Evolutionary conservation across 2,329 filamentous ascomycete genomes (phyloP).

Genomic region (Alternaria brassicae): DNA sequence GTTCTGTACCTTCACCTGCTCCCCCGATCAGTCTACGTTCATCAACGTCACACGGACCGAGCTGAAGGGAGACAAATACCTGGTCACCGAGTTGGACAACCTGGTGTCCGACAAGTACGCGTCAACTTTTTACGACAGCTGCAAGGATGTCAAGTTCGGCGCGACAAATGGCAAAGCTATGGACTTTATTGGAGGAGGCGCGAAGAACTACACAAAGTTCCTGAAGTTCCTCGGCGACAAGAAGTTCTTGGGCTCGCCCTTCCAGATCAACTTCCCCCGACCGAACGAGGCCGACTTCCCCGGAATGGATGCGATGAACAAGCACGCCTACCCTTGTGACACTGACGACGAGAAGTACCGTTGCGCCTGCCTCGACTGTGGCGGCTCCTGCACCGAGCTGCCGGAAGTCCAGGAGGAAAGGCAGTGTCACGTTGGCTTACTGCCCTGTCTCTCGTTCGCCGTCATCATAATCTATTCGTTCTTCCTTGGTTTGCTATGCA

Average conservation of each 20-base stretch:
- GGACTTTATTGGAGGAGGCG: conserved; percentile 93
- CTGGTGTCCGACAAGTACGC: conserved; percentile 85
- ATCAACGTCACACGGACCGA: conserved; percentile 85
- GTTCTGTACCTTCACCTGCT: conserved; percentile 98
- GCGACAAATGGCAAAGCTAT: conserved; percentile 93
- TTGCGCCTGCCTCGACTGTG: conserved; percentile 94
- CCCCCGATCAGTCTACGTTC: conserved; percentile 93
- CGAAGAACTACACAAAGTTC: conserved; percentile 85
- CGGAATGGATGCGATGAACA: conserved; percentile 74
- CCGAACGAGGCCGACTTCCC: conserved; percentile 65
- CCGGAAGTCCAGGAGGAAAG: conserved; percentile 74
- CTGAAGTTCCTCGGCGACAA: conserved; percentile 93
- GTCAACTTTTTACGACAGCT: conserved; percentile 90
- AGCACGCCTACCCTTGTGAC: conserved; percentile 85
- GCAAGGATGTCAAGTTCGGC: conserved; percentile 98
- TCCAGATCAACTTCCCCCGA: conserved; percentile 92
- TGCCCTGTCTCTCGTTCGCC: conserved; percentile 94
- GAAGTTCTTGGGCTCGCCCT: conserved; percentile 89
- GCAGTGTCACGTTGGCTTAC: conserved; percentile 79
- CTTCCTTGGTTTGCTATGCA: conserved; percentile 71
- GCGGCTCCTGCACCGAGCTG: conserved; percentile 80
- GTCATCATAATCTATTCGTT: conserved; percentile 86
- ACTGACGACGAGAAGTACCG: conserved; percentile 84
- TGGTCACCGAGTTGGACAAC: conserved; percentile 92
- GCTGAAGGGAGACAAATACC: conserved; percentile 64